Conservation (phyloP, 164 flowering plant genomes). For the grape (Vitis vinifera) region ASM3070453v1 NC_081816.1:8749001-8749500, state of each 20-base stretch:
- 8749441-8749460: neutral
- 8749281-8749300: too few relatives aligned
- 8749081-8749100: too few relatives aligned
- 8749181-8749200: slow-evolving; percentile 19
- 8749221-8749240: slow-evolving; percentile 21
- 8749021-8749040: too few relatives aligned
- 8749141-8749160: slow-evolving; percentile 28
- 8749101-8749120: too few relatives aligned
- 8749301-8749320: slow-evolving; percentile 10
- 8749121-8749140: slow-evolving; percentile 13
- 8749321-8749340: slow-evolving; percentile 18
- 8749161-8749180: slow-evolving; percentile 15
- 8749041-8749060: too few relatives aligned
- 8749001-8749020: too few relatives aligned
- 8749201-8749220: slow-evolving; percentile 16
- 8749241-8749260: too few relatives aligned
- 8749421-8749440: slow-evolving; percentile 8
- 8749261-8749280: too few relatives aligned
- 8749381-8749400: slow-evolving; percentile 20
- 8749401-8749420: slow-evolving; percentile 9
- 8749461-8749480: too few relatives aligned
- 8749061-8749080: too few relatives aligned
- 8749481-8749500: too few relatives aligned
- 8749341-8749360: slow-evolving; percentile 21
- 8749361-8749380: slow-evolving; percentile 25